phyloP scores from a whole-genome alignment of 2,329 filamentous ascomycete genomes.

The Neofusicoccum kwambonambiense region DNA sequence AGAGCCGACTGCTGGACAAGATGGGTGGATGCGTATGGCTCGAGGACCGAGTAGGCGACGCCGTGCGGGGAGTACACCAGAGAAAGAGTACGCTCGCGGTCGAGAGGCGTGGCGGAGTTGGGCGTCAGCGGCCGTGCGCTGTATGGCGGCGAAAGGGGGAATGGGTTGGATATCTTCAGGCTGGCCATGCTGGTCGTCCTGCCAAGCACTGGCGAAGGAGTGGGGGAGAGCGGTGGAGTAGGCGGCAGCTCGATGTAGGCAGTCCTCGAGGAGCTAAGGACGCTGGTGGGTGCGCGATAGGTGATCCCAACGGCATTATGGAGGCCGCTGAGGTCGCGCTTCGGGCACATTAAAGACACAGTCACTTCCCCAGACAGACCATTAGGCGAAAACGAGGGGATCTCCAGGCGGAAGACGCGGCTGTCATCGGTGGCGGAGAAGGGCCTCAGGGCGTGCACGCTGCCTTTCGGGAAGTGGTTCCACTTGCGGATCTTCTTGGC shows the following conservation, averaged over 20 bases:
- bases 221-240: constrained; percentile 17
- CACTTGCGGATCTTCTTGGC: constrained; percentile 65
- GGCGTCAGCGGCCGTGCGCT: constrained; percentile 22
- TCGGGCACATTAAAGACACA: constrained; percentile 64
- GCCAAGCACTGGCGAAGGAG: neutral
- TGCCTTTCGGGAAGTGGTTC: constrained; percentile 64
- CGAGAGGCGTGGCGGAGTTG: constrained; percentile 11
- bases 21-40: constrained; percentile 57
- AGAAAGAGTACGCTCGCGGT: constrained; percentile 52
- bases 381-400: constrained; percentile 54
- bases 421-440: constrained; percentile 9
- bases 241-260: constrained; percentile 16
- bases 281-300: constrained; percentile 59
- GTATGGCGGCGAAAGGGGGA: neutral
- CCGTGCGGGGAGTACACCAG: constrained; percentile 67
- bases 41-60: constrained; percentile 54
- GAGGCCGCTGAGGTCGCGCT: constrained; percentile 58
- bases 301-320: constrained; percentile 71
- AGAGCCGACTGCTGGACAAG: constrained; percentile 57
- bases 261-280: constrained; percentile 29
- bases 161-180: neutral
- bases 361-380: constrained; percentile 67
- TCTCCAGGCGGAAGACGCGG: constrained; percentile 47
- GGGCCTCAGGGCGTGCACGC: constrained; percentile 43
- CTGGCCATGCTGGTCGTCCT: constrained; percentile 30